Evolutionary conservation across 2,329 filamentous ascomycete species (phyloP), one percentile per base, ranked within the genome.

Genomic region (Zymoseptoria brevis): DNA sequence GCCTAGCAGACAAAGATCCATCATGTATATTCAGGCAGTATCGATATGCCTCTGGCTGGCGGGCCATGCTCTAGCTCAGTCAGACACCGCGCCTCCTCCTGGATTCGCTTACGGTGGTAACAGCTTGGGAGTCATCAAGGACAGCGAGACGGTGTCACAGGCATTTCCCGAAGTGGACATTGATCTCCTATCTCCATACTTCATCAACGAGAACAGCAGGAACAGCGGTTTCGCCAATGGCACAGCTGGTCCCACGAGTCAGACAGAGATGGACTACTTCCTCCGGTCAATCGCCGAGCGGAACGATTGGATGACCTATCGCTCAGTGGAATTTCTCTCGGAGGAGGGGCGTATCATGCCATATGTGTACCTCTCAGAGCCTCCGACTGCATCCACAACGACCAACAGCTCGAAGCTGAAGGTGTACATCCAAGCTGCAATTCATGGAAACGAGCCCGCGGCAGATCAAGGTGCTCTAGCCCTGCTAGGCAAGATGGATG

Each of bases 391-490:
- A 19, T 48, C 55, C 13, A 19, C 26, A 3, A 53, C 50, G 48
- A 49, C 49, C 19, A 55, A 35, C 19, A 60, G 53, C 55, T 60
- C 61, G 35, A 75, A 75, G 56, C 50, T 75, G 8, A 64, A 68
- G 26, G 68, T 75, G 16, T 75, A 72, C 71, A 67, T 75, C 4
- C 73, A 75, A 58, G 72, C 68, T 6, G 69, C 63, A 11, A 69
- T 73, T 1, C 73, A 75, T 45, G 73, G 73, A 3, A 73, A 75
- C 52, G 73, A 75, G 57, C 72, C 73, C 6, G 73, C 70, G 9
- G 73, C 72, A 8, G 72, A 75, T 54, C 70, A 74, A 58, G 70
- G 72, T 0, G 64, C 69, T 13, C 64, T 73, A 8, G 73, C 73
- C 0, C 60, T 75, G 1, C 66, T 75, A 0, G 73, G 73, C 6